Base-by-base conservation (phyloP, 371 early-diverging fungal species). In the Circinella minor region DNA sequence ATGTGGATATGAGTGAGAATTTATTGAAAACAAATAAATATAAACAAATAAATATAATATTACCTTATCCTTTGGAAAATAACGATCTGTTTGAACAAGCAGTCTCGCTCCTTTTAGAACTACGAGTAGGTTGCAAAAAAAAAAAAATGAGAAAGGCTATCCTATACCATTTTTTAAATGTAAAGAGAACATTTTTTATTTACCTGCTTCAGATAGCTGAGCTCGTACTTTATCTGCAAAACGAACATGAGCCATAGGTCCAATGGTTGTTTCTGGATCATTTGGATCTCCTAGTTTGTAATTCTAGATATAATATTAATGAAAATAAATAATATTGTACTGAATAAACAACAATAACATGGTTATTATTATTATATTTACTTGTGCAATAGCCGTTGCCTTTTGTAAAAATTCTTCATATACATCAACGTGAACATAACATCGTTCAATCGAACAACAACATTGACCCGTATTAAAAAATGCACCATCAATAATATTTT, bases 401-500 rank as follows among this genome's bases (percentile, higher is more conserved):
- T 86, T 87, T 49, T 82, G 75, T 7, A 94, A 84, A 74, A 96
- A 94, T 18, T 75, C 80, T 62, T 94, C 92, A 68, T 90, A 93
- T n/a, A 94, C 76, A 49, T 75, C 76, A 61, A 85, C 86, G 67
- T 94, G 93, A n/a, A 94, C 96, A 70, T 93, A 94, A 69, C 94
- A 89, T 18, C 96, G 86, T 73, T 94, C 93, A 69, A 94, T 88
- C 14, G 89, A 91, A 68, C 94, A 94, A 72, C 96, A 96, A 71
- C 88, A 86, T 76, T 96, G 95, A 4, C 96, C 96, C 61, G 89
- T 86, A 76, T 96, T 96, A 74, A 93, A 94, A 76, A 93, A 90
- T 9, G 92, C 92, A 8, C 94, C 96, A 71, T 94, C 94, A 34
- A 94, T 87, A 11, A 94, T 79, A 55, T 91, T 90, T 72, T 92